These are phyloP conservation scores for Chaetomiaceae sp. DNA, from an alignment of 2,329 filamentous ascomycete species.

Conservation along the genomic window DNA sequence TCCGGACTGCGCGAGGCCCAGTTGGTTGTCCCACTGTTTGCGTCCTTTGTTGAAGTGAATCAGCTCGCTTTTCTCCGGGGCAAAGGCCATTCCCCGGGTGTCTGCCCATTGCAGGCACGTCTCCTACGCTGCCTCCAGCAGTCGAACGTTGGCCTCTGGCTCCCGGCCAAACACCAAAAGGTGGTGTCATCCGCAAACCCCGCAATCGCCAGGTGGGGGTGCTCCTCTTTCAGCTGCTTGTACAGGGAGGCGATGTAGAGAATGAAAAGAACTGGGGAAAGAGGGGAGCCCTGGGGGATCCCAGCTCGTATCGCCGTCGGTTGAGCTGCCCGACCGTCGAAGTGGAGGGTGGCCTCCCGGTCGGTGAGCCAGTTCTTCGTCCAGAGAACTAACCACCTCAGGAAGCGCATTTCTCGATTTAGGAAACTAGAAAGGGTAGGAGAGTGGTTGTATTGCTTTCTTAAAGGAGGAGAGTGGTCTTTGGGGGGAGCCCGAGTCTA, in stretches of 20 bases:
- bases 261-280: conserved; percentile 1
- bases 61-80: neutral
- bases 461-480: too few species aligned
- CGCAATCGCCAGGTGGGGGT: neutral
- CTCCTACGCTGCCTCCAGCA: neutral
- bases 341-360: neutral
- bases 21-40: neutral
- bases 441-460: too few species aligned
- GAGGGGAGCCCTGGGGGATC: neutral
- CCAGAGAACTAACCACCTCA: neutral
- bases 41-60: neutral
- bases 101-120: neutral
- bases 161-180: neutral
- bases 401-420: neutral
- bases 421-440: too few species aligned
- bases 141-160: neutral
- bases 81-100: neutral
- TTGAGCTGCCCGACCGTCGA: neutral
- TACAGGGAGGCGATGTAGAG: conserved; percentile 1
- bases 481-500: too few species aligned
- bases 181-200: neutral
- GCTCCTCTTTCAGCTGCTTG: neutral
- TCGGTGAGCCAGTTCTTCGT: neutral
- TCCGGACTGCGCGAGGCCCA: neutral
- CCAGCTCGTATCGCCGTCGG: neutral